phyloP scores from a whole-genome alignment of 2,329 filamentous ascomycete species.

The Aspergillus ruber region DNA sequence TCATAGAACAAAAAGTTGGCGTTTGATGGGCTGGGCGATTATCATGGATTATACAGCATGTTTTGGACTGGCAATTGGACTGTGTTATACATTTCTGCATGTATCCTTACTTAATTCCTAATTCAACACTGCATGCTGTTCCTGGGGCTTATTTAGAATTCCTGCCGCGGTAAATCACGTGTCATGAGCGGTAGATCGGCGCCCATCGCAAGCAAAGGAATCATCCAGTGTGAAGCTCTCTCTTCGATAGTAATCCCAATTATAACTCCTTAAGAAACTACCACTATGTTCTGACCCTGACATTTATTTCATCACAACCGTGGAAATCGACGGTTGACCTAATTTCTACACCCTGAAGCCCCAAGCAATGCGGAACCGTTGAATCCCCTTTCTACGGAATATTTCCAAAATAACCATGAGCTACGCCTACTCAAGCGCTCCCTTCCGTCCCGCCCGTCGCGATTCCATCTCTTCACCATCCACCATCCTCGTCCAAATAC shows the following conservation, averaged over 20 bases:
- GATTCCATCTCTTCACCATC: slow-evolving; percentile 7
- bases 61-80: background rate
- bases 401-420: slow-evolving; percentile 19
- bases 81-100: slow-evolving; percentile 1
- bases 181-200: no score
- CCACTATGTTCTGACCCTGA: no score
- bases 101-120: slow-evolving; percentile 3
- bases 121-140: slow-evolving; percentile 8
- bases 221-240: no score
- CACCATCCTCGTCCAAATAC: slow-evolving; percentile 7
- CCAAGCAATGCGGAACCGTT: background rate
- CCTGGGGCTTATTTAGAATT: no score
- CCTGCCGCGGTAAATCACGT: no score
- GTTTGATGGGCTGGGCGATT: background rate
- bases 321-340: background rate
- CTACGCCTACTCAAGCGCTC: slow-evolving; percentile 26
- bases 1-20: background rate
- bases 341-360: background rate
- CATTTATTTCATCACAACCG: no score
- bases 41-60: background rate
- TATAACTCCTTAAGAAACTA: no score
- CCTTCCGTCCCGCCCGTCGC: slow-evolving; percentile 19
- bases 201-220: no score
- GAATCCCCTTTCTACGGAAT: background rate
- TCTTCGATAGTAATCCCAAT: no score